Conservation (phyloP, 495 filamentous ascomycete species). For the Aspergillus sparsus region DNA sequence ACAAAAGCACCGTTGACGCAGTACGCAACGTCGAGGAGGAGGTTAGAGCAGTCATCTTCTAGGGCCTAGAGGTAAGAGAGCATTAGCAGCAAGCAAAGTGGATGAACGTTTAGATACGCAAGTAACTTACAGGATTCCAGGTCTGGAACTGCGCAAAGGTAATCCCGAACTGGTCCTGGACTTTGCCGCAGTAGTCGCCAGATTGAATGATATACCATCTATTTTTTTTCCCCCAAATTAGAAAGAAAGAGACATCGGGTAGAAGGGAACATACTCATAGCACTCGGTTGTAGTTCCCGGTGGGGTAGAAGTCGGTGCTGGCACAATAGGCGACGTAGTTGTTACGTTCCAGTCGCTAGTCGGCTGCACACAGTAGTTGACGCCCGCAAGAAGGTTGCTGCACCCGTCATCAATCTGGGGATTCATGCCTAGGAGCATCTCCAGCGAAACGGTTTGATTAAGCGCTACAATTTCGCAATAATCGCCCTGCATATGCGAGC, state of each 20-base stretch:
- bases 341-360: background rate
- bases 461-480: slow-evolving; percentile 1
- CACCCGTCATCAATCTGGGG: background rate
- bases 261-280: background rate
- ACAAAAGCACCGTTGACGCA: slow-evolving; percentile 2
- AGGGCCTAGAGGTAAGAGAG: background rate
- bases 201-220: slow-evolving; percentile 4
- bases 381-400: background rate
- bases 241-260: too few species aligned
- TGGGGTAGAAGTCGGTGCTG: background rate
- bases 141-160: slow-evolving; percentile 4
- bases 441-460: background rate
- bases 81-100: too few species aligned
- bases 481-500: slow-evolving; percentile 2
- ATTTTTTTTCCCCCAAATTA: too few species aligned
- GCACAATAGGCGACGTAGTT: background rate
- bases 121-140: background rate
- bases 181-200: slow-evolving; percentile 1
- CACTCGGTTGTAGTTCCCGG: background rate
- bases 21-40: slow-evolving; percentile 7
- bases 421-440: background rate
- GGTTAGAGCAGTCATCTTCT: slow-evolving; percentile 2
- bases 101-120: too few species aligned
- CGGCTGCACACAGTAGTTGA: slow-evolving; percentile 8
- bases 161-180: slow-evolving; percentile 1